Base-by-base conservation (phyloP, 805 yeast genomes). In the Yamadazyma olivae region DNA sequence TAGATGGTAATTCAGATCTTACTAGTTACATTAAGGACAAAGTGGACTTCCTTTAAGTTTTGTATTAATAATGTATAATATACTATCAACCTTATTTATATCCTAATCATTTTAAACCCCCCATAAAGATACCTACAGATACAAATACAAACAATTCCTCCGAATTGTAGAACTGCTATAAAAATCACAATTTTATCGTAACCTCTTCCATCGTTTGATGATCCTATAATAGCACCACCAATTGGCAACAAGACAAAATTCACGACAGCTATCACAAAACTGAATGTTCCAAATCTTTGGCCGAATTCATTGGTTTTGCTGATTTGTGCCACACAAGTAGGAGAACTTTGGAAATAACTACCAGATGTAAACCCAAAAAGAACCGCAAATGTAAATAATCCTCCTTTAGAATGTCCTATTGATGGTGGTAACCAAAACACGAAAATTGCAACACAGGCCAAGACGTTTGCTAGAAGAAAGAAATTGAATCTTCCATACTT, bases 311-410 rank as follows among this genome's bases (percentile, higher is more conserved):
- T 38, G 5, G 53, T 44, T 17, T 36, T 33, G 33, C 46, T 32
- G 31, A 54, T 49, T 31, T 41, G 52, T 7, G 52, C 54, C 9
- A 48, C 46, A 35, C 49, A 49, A 19, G 52, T 46, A 14, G 55
- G 58, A 12, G 49, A 35, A 22, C 47, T 42, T 22, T 50, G 48
- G 21, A 49, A 46, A 12, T 48, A 45, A 12, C 55, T 53, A 8
- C 57, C 60, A 13, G 55, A 50, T 18, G 48, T 45, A 20, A 48
- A 53, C 5, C 59, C 60, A 36, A 47, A 53, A 10, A 44, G 7
- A 3, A 44, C 51, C 1, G 56, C 39, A 42, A 51, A 54, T 4
- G 45, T 44, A 35, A 37, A 50, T 8, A 55, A 38, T 18, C 54
- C 57, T 1, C 30, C 39, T 13, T 36, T 17, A 9, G 46, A 44